Evolutionary conservation across 2,329 filamentous ascomycete species (phyloP), one percentile per base, ranked within the genome.

Genomic region (Colletotrichum scovillei): DNA sequence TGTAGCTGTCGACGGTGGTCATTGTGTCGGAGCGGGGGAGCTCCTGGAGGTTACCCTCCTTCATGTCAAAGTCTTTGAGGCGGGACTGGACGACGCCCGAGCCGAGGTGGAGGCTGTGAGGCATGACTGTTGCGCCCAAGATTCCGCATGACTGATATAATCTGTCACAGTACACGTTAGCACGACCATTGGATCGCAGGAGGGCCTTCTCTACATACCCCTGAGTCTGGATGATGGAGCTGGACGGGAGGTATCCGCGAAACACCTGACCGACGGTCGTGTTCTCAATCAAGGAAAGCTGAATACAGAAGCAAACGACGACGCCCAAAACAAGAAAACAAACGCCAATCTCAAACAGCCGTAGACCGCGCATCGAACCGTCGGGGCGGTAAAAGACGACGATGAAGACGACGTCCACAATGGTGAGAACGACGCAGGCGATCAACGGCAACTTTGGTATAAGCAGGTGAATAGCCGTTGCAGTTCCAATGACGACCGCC

Each of bases 81-180:
- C 92, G 89, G 7, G 90, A 85, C 79, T 93, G 92, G 2, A 93
- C 91, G 58, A 94, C 90, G 11, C 92, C 92, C 6, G 90, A 92
- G 30, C 92, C 92, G 3, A 94, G 86, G 76, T 91, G 93, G 5
- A 94, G 82, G 67, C 89, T 91, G 77, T 93, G 91, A 5, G 91
- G 91, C 91, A 93, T 93, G n/a, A 93, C 92, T 0, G 93, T 95
- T 5, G 93, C 93, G 2, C 93, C 93, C 0, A 95, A 85, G 71
- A 95, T 95, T 67, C 93, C 93, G 75, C 93, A 95, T 1, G 92
- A 89, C 80, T 93, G 91, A 78, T 93, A 94, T 0, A 92, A 67
- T 19, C 79, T 79, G 16, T 4, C 1, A 0, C 4, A 8, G 14
- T 53, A 16, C 32, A 42, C 52, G 57, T 69, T 32, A 9, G n/a